phyloP scores from a whole-genome alignment of 2,329 filamentous ascomycete species.

The Xylariaceae sp. region DNA sequence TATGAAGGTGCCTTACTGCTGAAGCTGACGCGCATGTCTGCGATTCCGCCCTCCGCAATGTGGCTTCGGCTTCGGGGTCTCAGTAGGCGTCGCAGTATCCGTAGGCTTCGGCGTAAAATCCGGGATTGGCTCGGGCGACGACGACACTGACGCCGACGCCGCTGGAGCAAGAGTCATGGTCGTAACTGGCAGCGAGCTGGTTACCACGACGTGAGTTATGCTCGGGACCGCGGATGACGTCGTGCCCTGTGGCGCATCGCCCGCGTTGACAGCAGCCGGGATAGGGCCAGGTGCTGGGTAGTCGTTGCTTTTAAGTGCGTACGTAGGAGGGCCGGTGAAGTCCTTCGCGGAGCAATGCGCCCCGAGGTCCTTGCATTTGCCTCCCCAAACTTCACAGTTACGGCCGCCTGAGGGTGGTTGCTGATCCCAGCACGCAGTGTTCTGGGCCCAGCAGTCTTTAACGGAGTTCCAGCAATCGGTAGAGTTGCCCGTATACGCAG shows the following conservation, averaged over 20 bases:
- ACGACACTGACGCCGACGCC: not conserved
- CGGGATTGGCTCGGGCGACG: slow-evolving; percentile 11
- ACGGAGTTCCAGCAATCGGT: slow-evolving; percentile 63
- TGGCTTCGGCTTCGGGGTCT: slow-evolving; percentile 15
- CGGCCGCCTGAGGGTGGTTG: slow-evolving; percentile 62
- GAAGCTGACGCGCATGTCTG: slow-evolving; percentile 1
- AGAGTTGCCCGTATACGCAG: slow-evolving; percentile 56
- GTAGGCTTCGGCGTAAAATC: slow-evolving; percentile 19
- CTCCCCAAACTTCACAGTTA: slow-evolving; percentile 66
- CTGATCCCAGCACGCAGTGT: slow-evolving; percentile 60
- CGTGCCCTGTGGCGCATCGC: slow-evolving; percentile 8
- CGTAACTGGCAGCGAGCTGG: slow-evolving; percentile 16
- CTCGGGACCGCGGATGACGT: slow-evolving; percentile 4
- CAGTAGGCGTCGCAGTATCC: not conserved
- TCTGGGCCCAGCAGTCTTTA: slow-evolving; percentile 63
- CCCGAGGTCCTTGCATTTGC: slow-evolving; percentile 60
- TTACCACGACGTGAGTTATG: slow-evolving; percentile 10
- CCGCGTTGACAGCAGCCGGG: slow-evolving; percentile 22
- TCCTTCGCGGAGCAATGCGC: slow-evolving; percentile 47
- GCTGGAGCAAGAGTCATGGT: slow-evolving; percentile 13
- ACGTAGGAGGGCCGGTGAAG: slow-evolving; percentile 53
- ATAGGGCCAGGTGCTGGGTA: slow-evolving; percentile 20
- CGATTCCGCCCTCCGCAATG: slow-evolving; percentile 17
- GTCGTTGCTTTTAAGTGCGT: slow-evolving; percentile 22
- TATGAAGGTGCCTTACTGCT: not conserved